Evolutionary conservation across 352 stramenopile species (phyloP), one percentile per base, ranked within the genome.

Genomic region (Phytophthora sansomeana): DNA sequence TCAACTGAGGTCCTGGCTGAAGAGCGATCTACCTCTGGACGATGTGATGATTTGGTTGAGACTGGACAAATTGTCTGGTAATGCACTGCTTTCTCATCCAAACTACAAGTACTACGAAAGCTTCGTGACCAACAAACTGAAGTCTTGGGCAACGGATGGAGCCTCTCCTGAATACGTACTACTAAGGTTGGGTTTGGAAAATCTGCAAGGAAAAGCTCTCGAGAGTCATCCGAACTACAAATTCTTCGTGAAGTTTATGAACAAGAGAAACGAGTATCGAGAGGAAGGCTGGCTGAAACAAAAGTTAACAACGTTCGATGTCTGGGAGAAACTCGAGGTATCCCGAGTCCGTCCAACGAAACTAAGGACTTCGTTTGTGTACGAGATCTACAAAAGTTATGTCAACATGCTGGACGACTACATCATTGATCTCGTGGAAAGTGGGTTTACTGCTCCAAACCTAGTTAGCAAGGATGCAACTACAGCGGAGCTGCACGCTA

Each of bases 31-130:
- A 0, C 0, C 43, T 30, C 24, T 50, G 46, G 14, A 3, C 6
- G 32, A 41, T 36, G 61, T 58, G 10, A 64, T 69, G 61, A 24
- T 16, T 13, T 63, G 47, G n/a, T 10, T 69, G 8, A 41, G 47
- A 5, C 21, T 69, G 17, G 39, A 58, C 14, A 33, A 58, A 3
- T 11, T 69, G 26, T 42, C 44, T n/a, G 46, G 29, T 35, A 17
- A 44, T 1, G 53, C n/a, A 21, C 6, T 69, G 2, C n/a, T 48
- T 6, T 10, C 14, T 3, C 43, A 69, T 38, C 35, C 36, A 17
- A 69, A 69, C 11, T 69, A 69, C 36, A 0, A 7, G 21, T 69
- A 50, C 21, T 69, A 69, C 46, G 44, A 64, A n/a, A 28, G 1
- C 16, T 64, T 50, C 36, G 52, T 69, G 3, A 58, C 24, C 8